These are phyloP conservation scores for Lonicera japonica DNA, from an alignment of 129 eudicot genomes.

Conservation along the genomic window DNA sequence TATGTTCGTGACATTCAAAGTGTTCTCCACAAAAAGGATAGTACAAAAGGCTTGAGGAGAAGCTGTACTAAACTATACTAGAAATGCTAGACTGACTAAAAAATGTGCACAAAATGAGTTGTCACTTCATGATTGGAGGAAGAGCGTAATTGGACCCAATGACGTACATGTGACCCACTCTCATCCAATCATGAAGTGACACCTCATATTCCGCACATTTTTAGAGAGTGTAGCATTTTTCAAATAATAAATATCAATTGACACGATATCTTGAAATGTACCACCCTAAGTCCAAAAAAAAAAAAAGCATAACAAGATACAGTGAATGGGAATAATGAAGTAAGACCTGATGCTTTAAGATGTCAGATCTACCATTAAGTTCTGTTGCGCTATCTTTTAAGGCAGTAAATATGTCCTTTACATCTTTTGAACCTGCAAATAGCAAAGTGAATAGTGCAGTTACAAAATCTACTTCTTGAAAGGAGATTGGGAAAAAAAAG, in stretches of 20 bases:
- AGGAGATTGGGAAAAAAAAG: background rate
- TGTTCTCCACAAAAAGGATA: no score
- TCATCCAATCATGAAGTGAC: no score
- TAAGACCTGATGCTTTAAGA: slow-evolving; percentile 69
- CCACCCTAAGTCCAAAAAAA: background rate
- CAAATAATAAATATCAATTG: background rate
- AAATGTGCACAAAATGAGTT: no score
- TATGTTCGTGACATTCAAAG: no score
- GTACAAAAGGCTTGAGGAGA: background rate
- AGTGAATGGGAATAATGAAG: background rate
- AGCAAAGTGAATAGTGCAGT: slow-evolving; percentile 12
- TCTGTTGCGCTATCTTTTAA: slow-evolving; percentile 65
- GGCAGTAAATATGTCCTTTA: slow-evolving; percentile 56
- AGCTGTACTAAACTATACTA: background rate
- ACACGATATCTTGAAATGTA: background rate
- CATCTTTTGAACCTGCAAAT: slow-evolving; percentile 65
- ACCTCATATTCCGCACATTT: no score
- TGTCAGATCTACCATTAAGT: slow-evolving; percentile 42
- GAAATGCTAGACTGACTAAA: no score
- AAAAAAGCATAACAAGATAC: background rate
- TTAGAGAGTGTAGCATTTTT: no score
- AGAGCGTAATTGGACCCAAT: no score
- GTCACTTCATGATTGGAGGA: no score
- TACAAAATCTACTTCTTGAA: background rate
- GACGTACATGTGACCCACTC: no score